Evolutionary conservation across 495 filamentous ascomycete genomes (phyloP), one percentile per base, ranked within the genome.

Genomic region (Astrothelium subdiscretum): DNA sequence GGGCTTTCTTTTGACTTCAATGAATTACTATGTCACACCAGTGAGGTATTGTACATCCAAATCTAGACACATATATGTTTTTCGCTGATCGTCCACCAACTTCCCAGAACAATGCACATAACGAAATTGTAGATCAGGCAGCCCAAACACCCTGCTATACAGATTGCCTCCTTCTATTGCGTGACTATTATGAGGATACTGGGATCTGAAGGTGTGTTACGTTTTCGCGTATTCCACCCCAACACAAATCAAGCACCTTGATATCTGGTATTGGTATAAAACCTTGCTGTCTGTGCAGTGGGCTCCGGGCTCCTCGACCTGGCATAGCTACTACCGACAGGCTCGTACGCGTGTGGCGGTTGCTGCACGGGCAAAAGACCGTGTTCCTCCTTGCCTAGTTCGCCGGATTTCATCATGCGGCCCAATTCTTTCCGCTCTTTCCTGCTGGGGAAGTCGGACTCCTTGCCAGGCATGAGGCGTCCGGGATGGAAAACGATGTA

Each of bases 401-500:
- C 48, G 6, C 48, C 48, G 3, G 4, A 27, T 24, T 54, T 54
- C 48, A 54, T 54, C 48, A 54, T n/a, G 22, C 48, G 48, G 24
- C 48, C 63, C 52, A 63, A 26, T 10, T 44, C 42, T 31, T 65
- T 65, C 0, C 63, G 63, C 59, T 65, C 57, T 20, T 60, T 61
- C 10, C 63, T 42, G n/a, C 32, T 57, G 8, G 63, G 63, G 51
- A 62, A 31, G 32, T 66, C 62, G 27, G 42, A 20, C 26, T 61
- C 64, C 57, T 59, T 32, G 31, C 64, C 64, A 4, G 57, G 57
- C 61, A 66, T 63, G 2, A 64, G n/a, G 3, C 26, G 24, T 4
- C 61, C 64, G 6, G 64, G 64, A 40, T 66, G 64, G 24, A 60
- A 58, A 38, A 63, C 26, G 38, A 63, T 58, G 57, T 59, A 65